These are phyloP conservation scores for Leccinum longicurvipes DNA, from an alignment of 768 basidiomycete species.

Conservation along the genomic window DNA sequence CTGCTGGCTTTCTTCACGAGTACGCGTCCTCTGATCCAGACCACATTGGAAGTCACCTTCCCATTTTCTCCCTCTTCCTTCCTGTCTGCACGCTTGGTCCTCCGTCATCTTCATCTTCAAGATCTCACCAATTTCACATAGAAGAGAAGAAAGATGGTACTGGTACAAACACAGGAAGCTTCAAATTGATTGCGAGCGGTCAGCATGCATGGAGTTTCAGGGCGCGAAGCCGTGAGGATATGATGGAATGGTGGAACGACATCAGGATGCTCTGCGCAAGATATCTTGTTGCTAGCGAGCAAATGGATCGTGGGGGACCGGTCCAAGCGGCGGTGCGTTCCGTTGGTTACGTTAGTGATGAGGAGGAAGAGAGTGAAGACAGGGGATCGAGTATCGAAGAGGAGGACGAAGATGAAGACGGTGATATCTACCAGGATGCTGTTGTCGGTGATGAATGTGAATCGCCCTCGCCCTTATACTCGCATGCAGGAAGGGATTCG, in stretches of 20 bases:
- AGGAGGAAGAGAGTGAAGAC: conserved; percentile 55
- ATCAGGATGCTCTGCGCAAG: conserved; percentile 88
- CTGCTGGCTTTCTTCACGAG: conserved; percentile 96
- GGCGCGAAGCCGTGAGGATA: conserved; percentile 85
- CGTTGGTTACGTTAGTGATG: conserved; percentile 85
- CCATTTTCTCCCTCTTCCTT: conserved; percentile 85
- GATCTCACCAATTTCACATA: conserved; percentile 95
- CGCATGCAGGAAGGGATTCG: conserved; percentile 41
- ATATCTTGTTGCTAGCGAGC: conserved; percentile 91
- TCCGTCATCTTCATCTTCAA: conserved; percentile 62
- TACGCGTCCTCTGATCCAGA: conserved; percentile 76
- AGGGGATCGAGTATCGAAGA: conserved; percentile 53
- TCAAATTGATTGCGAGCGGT: conserved; percentile 35
- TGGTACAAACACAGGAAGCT: conserved; percentile 58
- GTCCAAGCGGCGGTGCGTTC: conserved; percentile 89
- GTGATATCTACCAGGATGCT: conserved; percentile 41
- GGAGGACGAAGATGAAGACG: conserved; percentile 49
- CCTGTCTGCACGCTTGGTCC: conserved; percentile 96
- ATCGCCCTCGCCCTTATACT: conserved; percentile 68
- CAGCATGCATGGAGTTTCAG: conserved; percentile 88
- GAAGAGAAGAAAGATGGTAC: conserved; percentile 85
- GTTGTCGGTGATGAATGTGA: conserved; percentile 40
- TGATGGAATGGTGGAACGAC: conserved; percentile 99
- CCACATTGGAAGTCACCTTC: conserved; percentile 45
- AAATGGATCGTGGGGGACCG: conserved; percentile 88